These are phyloP conservation scores for Coffea humblotiana DNA, from an alignment of 305 asterid species.

Conservation along the genomic window DNA sequence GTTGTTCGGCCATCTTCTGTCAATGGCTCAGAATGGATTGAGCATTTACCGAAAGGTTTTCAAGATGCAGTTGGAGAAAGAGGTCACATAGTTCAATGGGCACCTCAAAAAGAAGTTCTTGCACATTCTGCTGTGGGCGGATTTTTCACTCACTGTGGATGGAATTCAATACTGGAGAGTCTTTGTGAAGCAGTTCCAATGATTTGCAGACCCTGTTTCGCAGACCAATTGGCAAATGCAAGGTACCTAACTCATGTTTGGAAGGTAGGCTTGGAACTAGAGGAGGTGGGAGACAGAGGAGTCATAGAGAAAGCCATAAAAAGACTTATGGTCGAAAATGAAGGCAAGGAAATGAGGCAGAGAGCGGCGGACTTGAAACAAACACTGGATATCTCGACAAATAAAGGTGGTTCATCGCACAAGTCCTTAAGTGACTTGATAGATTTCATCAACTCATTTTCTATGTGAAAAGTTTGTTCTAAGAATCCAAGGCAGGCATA, in stretches of 20 bases:
- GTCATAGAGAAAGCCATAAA: conserved; percentile 12
- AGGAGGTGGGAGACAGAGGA: conserved; percentile 13
- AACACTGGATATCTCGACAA: conserved; percentile 3
- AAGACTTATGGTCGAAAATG: conserved; percentile 13
- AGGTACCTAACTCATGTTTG: conserved; percentile 22
- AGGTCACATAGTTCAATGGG: conserved; percentile 26
- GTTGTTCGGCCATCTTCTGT: conserved; percentile 15
- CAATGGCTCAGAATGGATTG: conserved; percentile 5
- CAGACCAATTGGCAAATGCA: conserved; percentile 20
- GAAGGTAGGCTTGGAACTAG: conserved; percentile 24
- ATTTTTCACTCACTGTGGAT: conserved; percentile 27
- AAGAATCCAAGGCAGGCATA: too few species aligned
- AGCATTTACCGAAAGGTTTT: conserved; percentile 12
- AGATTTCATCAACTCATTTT: conserved; percentile 20
- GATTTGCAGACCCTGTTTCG: conserved; percentile 26
- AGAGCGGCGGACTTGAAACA: conserved; percentile 11
- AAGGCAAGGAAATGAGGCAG: conserved; percentile 26
- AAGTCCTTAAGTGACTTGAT: conserved; percentile 10
- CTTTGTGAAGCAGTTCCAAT: conserved; percentile 23
- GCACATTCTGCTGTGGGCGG: conserved; percentile 26
- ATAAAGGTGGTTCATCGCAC: conserved; percentile 19
- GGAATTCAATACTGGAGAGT: conserved; percentile 26
- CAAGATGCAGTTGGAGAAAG: neutral
- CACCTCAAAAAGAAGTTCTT: conserved; percentile 30
- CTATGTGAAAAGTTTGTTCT: neutral